These are phyloP conservation scores for Xylariales sp. DNA, from an alignment of 2,329 filamentous ascomycete genomes.

Conservation along the genomic window DNA sequence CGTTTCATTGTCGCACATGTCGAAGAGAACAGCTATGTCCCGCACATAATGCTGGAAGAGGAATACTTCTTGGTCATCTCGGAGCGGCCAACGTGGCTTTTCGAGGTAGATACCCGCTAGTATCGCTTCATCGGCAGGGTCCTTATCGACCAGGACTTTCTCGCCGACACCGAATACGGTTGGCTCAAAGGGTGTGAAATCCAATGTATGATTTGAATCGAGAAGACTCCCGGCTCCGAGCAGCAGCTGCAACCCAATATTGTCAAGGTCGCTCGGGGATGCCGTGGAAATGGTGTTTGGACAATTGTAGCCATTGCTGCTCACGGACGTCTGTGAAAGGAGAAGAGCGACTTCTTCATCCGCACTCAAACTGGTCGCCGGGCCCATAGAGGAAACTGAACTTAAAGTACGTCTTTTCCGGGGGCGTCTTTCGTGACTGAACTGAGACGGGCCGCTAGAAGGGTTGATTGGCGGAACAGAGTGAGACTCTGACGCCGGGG, in stretches of 20 bases:
- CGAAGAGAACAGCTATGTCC: slow-evolving; percentile 1
- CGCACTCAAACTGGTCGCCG: not conserved
- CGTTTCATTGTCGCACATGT: slow-evolving; percentile 1
- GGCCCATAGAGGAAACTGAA: not conserved
- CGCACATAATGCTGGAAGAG: slow-evolving; percentile 1
- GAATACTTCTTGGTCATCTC: not conserved
- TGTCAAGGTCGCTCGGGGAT: not conserved
- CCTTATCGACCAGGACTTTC: no score
- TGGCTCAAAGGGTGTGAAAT: no score
- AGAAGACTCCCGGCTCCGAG: not conserved
- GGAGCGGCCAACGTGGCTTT: not conserved
- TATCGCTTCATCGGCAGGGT: not conserved
- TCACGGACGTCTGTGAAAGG: not conserved
- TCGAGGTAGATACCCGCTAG: no score
- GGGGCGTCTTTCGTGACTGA: not conserved
- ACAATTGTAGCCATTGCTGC: not conserved
- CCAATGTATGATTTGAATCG: no score
- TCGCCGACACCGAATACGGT: no score
- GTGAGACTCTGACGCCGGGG: no score
- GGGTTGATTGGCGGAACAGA: no score
- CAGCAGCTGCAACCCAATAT: not conserved
- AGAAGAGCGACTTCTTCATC: not conserved
- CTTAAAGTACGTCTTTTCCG: not conserved
- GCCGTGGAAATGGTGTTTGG: not conserved
- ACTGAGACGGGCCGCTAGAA: not conserved